Base-by-base conservation (phyloP, 2,329 filamentous ascomycete genomes). In the Pseudocercospora crystallina region DNA sequence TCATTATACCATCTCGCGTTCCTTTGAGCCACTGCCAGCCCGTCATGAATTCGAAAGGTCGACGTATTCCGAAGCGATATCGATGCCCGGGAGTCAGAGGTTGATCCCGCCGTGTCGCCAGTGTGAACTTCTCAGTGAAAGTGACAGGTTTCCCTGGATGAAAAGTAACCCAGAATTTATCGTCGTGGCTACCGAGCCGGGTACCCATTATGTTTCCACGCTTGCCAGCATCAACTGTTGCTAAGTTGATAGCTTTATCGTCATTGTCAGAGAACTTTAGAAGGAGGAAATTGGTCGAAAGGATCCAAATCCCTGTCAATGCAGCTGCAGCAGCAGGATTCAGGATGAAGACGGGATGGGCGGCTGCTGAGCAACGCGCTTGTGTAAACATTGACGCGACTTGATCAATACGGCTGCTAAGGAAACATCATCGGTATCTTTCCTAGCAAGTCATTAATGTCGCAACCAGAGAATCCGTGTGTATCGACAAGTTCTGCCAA, bases 61-160 rank as follows among this genome's bases (percentile, higher is more conserved):
- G 20, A 26, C 20, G 7, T 3, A 39, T 39, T 5, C 47, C 47
- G 35, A 50, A 50, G 11, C 33, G 11, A 38, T 50, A 50, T 5
- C 47, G 41, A 38, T 50, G 47, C 10, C 47, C 47, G 12, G 47
- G 47, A 15, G 17, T 40, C 35, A 45, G 20, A 5, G 42, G 10
- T 15, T 30, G 17, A 12, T 38, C 34, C 12, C 2, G 3, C 10
- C 36, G 36, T 39, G 14, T 39, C 12, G 36, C 36, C 5, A 39
- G 12, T 11, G 5, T 39, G 32, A 33, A 11, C 32, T 17, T 20
- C 15, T 43, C 13, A 14, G 26, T 13, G 14, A 34, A 33, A 12
- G 30, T 41, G 45, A 34, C 12, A 3, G 45, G 41, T n/a, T 32
- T 13, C 10, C 9, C 12, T 10, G 37, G 46, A 30, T 41, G 15